These are phyloP conservation scores for Lonicera japonica DNA, from an alignment of 129 eudicot species.

Conservation along the genomic window DNA sequence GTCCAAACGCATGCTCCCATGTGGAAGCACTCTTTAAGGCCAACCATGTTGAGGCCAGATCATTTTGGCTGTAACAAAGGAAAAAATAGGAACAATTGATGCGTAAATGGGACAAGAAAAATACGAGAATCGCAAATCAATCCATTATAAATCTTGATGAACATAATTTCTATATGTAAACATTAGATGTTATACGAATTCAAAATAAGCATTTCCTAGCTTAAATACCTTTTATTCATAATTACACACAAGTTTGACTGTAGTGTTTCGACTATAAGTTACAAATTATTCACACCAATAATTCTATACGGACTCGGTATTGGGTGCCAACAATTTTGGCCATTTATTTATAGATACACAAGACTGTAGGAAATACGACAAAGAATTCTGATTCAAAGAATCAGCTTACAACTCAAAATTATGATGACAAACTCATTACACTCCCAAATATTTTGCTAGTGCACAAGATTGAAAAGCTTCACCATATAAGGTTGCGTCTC, in stretches of 20 bases:
- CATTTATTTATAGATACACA: neutral
- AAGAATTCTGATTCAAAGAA: neutral
- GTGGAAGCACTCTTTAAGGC: constrained; percentile 35
- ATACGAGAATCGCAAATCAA: constrained; percentile 17
- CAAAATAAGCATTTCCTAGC: too few species aligned
- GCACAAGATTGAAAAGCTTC: constrained; percentile 13
- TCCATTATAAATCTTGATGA: constrained; percentile 34
- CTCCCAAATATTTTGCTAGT: neutral
- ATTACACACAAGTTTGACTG: too few species aligned
- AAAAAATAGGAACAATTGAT: too few species aligned
- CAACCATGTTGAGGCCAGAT: constrained; percentile 39
- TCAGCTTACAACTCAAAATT: neutral
- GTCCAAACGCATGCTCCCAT: constrained; percentile 38
- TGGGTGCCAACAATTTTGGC: neutral
- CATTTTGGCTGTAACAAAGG: constrained; percentile 29
- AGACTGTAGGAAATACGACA: neutral
- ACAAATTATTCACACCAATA: too few species aligned
- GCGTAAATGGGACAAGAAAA: neutral
- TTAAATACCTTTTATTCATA: too few species aligned
- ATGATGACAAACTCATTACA: neutral
- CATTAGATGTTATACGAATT: too few species aligned
- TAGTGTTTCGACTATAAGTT: too few species aligned
- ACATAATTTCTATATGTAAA: neutral
- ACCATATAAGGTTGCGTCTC: constrained; percentile 44
- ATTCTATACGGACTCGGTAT: too few species aligned